Evolutionary conservation across 257 asterid species (phyloP), one percentile per base, ranked within the genome.

Genomic region (Haberlea rhodopensis): DNA sequence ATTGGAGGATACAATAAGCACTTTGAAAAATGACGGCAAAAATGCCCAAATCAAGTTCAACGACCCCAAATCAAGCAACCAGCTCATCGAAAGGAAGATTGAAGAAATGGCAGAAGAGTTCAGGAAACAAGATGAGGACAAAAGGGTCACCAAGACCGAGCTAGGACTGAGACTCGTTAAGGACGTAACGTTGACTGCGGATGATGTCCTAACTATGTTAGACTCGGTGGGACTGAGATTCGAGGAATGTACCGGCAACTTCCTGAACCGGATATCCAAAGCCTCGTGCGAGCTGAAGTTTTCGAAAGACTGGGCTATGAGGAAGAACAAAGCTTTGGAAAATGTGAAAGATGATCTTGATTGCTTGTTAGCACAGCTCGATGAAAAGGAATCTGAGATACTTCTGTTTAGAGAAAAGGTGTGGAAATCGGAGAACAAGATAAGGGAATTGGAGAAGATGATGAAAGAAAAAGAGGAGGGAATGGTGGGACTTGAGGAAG

Each of bases 301-400:
- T 10, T 77, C 78, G 13, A 78, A 70, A 48, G 83, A 73, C 20
- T 78, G 83, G 83, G 66, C 70, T 37, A 63, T 25, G 70, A 75
- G 86, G 76, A 78, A 75, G 34, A 78, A 78, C 63, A 75, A 72
- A 29, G 69, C 70, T 2, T 40, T 64, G 57, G 24, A 43, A 3
- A 75, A 72, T 21, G 70, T 55, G 5, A 78, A 68, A 64, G 78
- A 65, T 40, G 96, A 92, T 5, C 4, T 81, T 7, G 86, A 89
- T 19, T 71, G 86, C 64, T 29, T 88, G 18, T 57, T 88, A 8
- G 64, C 68, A 0, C 88, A 88, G 75, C 74, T 87, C 55, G 87
- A 80, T 29, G 91, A 73, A 8, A 89, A 89, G 66, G 98, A 89
- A 71, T 82, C 73, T 0, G 92, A 91, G 78, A 89, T 87, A 68